Base-by-base conservation (phyloP, 2,329 filamentous ascomycete species). In the Aspergillus flavus region DNA sequence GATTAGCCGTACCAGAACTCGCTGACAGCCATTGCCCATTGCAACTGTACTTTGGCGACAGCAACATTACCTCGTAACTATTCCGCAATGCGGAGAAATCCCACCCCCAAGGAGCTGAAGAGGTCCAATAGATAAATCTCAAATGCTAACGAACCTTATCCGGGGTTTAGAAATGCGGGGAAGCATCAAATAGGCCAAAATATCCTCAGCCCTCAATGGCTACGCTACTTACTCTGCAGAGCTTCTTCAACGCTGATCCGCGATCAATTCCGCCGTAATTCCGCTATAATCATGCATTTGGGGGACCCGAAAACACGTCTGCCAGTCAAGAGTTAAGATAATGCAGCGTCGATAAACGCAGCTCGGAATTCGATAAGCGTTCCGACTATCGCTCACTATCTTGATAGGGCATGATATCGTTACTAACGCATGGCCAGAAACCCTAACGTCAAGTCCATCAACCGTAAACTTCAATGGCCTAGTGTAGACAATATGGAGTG, bases 361-460 rank as follows among this genome's bases (percentile, higher is more conserved):
- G 61, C 64, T 66, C 66, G 66, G 66, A 68, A 68, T 65, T 66
- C 61, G 50, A 62, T 57, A 59, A 50, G 54, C 58, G 45, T 68
- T 68, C 66, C 66, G 66, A 48, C 26, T 52, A 61, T 59, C 55
- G 16, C 26, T 41, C 41, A 57, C 32, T 57, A 53, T 60, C 50
- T 23, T 53, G 28, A 41, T 14, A 41, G 12, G 21, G 12, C 50
- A 34, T 36, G 6, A 41, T 52, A 23, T 32, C 12, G 28, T 21
- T 34, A 53, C 28, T 26, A 54, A 54, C 32, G 9, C 23, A n/a
- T 48, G 39, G 11, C 53, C 30, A 4, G 11, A 57, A 52, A 54
- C 55, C 34, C 54, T 48, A n/a, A 46, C 19, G 41, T 41, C 23
- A 52, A 45, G 6, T 45, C 45, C 11, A 52, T 39, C 39, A 45